These are phyloP conservation scores for Inga oerstediana DNA, from an alignment of 306 rosid genomes.

Conservation along the genomic window DNA sequence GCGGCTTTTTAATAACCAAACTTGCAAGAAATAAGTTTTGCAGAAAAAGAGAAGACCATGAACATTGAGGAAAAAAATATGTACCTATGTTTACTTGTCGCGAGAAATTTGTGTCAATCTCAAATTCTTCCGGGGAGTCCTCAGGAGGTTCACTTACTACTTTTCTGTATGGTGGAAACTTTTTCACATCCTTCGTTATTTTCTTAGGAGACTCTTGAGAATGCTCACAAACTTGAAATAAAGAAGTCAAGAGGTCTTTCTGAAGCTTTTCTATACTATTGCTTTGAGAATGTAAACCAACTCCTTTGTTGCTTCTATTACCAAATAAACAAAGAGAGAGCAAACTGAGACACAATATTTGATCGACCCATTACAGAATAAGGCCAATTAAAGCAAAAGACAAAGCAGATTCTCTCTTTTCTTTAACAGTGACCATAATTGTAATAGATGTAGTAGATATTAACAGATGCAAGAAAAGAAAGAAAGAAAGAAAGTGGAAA, in stretches of 20 bases:
- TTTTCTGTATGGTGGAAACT: conserved; percentile 39
- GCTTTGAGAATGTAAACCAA: conserved; percentile 34
- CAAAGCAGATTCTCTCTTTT: conserved; percentile 9
- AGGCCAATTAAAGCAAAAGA: conserved; percentile 14
- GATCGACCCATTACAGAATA: neutral
- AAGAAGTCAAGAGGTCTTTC: conserved; percentile 61
- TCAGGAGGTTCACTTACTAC: conserved; percentile 57
- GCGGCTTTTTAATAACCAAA: neutral
- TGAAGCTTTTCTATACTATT: conserved; percentile 53
- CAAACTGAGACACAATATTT: conserved; percentile 22
- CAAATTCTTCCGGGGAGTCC: conserved; percentile 44
- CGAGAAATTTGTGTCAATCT: conserved; percentile 38
- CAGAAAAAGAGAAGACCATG: neutral
- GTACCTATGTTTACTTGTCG: conserved; percentile 50
- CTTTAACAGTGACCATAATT: neutral
- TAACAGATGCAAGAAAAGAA: conserved; percentile 30
- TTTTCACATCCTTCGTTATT: conserved; percentile 39
- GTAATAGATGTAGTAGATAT: conserved; percentile 11
- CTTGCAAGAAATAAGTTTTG: neutral
- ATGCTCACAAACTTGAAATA: conserved; percentile 53
- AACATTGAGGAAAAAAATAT: conserved; percentile 24
- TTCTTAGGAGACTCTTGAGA: conserved; percentile 45
- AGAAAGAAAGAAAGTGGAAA: neutral
- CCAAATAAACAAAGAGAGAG: conserved; percentile 44
- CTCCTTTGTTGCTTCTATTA: conserved; percentile 31